Evolutionary conservation across 2,329 filamentous ascomycete genomes (phyloP), one percentile per base, ranked within the genome.

Genomic region (Ophiocordyceps australis): DNA sequence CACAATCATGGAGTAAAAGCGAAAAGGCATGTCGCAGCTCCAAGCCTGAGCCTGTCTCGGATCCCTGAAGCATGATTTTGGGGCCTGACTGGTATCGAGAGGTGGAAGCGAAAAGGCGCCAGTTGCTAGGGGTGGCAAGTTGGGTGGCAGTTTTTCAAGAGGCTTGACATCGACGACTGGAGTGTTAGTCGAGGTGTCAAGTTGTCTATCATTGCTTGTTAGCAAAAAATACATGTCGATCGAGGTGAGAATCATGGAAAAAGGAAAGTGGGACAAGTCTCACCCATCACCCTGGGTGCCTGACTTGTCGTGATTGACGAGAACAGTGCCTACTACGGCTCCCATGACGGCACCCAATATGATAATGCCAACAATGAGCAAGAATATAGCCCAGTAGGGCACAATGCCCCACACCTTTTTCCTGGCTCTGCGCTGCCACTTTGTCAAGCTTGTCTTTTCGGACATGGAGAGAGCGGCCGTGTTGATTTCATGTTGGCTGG

Each of bases 381-480:
- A 41, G 23, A 57, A 57, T 17, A 74, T 54, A 2, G 63, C 66
- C 70, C 70, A 75, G 30, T 65, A 63, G 1, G 70, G 70, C 13
- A 75, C 49, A 13, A 73, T 54, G 5, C 65, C 65, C 40, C 63
- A 70, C 4, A 70, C 39, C 34, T 62, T 68, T 38, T 54, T 59
- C 39, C 54, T 62, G 9, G 65, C 67, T 23, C 55, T 48, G 9
- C 44, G 38, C 40, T 69, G 59, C 62, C 66, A 72, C 33, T 59
- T 65, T 14, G 47, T 40, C 4, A 49, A 44, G 7, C 45, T 35
- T 11, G 51, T 49, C 38, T 74, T 67, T 38, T 73, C 58, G 2
- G 52, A 50, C 10, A 54, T 33, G 14, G 35, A 44, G 11, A 43
- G 40, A 4, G 62, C 59, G 5, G 58, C 59, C 2, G 53, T 55